phyloP scores from a whole-genome alignment of 805 yeast species.

The Tetrapisispora iriomotensis region DNA sequence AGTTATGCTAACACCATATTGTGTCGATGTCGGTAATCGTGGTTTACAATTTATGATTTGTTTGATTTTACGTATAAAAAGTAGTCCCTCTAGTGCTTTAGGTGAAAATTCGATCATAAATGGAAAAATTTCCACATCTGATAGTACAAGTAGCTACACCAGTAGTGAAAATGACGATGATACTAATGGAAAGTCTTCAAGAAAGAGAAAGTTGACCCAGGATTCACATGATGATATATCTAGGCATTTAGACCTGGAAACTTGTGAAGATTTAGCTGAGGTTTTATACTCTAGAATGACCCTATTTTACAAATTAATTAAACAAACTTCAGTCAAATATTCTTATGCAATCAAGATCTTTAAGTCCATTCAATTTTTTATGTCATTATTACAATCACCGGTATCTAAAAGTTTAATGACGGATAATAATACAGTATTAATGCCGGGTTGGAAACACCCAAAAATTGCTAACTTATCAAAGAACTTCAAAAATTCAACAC shows the following conservation, averaged over 20 bases:
- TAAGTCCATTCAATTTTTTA: slow-evolving; percentile 42
- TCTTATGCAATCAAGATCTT: slow-evolving; percentile 61
- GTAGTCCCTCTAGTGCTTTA: slow-evolving; percentile 34
- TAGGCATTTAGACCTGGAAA: slow-evolving; percentile 29
- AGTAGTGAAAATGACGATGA: slow-evolving; percentile 25
- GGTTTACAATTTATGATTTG: slow-evolving; percentile 51
- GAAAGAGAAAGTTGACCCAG: slow-evolving; percentile 13
- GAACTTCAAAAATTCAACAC: slow-evolving; percentile 27
- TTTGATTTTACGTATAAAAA: slow-evolving; percentile 38
- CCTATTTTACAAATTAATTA: slow-evolving; percentile 32
- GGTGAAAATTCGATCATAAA: slow-evolving; percentile 22
- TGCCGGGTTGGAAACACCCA: slow-evolving; percentile 16
- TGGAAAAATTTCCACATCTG: not conserved
- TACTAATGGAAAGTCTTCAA: slow-evolving; percentile 3
- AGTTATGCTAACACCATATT: slow-evolving; percentile 38
- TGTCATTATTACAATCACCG: slow-evolving; percentile 25
- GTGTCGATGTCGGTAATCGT: slow-evolving; percentile 45
- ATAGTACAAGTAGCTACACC: slow-evolving; percentile 12
- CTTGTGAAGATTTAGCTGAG: slow-evolving; percentile 32
- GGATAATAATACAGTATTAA: not conserved
- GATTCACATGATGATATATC: slow-evolving; percentile 21
- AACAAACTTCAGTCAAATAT: slow-evolving; percentile 45
- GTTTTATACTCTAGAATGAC: slow-evolving; percentile 34
- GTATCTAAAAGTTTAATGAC: not conserved
- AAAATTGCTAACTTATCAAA: slow-evolving; percentile 21